phyloP scores from a whole-genome alignment of 331 rosid genomes.

The Dryas integrifolia region DNA sequence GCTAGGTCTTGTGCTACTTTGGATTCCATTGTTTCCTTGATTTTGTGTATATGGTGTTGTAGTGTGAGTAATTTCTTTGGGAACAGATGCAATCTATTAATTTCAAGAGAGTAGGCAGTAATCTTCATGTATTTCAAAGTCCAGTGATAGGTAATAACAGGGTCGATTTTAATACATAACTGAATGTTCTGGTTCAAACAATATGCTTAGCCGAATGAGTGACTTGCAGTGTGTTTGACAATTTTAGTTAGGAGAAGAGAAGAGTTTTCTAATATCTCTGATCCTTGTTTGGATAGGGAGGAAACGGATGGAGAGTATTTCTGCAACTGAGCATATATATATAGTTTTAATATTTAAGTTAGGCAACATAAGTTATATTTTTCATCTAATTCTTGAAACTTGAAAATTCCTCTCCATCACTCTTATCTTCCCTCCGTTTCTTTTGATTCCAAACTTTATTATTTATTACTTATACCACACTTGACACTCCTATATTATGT shows the following conservation, averaged over 20 bases:
- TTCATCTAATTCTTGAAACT: no score
- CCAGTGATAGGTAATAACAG: not conserved
- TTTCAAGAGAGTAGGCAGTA: not conserved
- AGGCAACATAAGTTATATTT: no score
- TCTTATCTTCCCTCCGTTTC: not conserved
- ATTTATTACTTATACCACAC: not conserved
- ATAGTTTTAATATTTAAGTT: no score
- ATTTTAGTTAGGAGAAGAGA: no score
- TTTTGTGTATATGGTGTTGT: not conserved
- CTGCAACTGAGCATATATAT: no score
- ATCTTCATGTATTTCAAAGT: not conserved
- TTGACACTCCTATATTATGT: not conserved
- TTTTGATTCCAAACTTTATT: not conserved
- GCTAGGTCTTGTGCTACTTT: not conserved
- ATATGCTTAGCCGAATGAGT: no score
- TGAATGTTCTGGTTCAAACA: no score
- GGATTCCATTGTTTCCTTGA: not conserved
- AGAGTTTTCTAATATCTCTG: no score
- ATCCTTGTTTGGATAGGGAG: no score
- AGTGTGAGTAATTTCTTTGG: not conserved
- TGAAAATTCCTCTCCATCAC: no score
- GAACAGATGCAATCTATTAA: not conserved
- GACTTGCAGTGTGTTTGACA: no score
- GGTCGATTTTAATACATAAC: not conserved
- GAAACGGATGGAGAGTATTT: no score